Base-by-base conservation (phyloP, 805 yeast species). In the Pichia exigua region DNA sequence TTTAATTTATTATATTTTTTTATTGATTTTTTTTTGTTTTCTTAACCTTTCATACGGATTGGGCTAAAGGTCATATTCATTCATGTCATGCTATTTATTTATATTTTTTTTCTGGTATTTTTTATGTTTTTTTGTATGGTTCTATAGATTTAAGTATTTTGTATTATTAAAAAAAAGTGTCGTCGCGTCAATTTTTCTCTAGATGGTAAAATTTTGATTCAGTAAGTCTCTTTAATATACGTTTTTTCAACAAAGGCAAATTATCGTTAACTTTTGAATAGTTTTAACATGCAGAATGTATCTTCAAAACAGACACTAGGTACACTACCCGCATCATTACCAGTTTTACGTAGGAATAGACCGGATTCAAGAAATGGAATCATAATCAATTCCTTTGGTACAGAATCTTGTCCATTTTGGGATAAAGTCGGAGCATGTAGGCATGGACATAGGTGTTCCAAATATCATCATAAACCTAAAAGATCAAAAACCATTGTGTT, bases 401-500 rank as follows among this genome's bases (percentile, higher is more conserved):
- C 39, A 35, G 39, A 35, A 35, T 35, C 39, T 2, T 58, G 61
- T n/a, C 48, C 44, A n/a, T 58, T 58, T 47, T 58, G 52, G 51
- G 52, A 50, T 4, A 87, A 85, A 64, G 87, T 89, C 30, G 98
- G 98, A 0, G 95, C 96, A 0, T 91, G 98, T 61, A 75, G 97
- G 54, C 97, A 91, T 65, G 97, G 97, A 0, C 90, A 83, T 53
- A 84, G 83, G 59, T 91, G 98, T 61, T 82, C 89, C 10, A 73
- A 92, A 60, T 76, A 75, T 51, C 91, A 90, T 65, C 72, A 77
- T 21, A 77, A 77, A 58, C 96, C 97, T 1, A 65, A 72, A 9
- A 66, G 72, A 42, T 85, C 95, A 0, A 72, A 74, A 50, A 84
- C 92, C 0, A 73, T 90, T 1, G 70, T 86, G 46, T 73, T 85